Conservation (phyloP, 2,329 filamentous ascomycete species). For the Aspergillus japonicus region DNA sequence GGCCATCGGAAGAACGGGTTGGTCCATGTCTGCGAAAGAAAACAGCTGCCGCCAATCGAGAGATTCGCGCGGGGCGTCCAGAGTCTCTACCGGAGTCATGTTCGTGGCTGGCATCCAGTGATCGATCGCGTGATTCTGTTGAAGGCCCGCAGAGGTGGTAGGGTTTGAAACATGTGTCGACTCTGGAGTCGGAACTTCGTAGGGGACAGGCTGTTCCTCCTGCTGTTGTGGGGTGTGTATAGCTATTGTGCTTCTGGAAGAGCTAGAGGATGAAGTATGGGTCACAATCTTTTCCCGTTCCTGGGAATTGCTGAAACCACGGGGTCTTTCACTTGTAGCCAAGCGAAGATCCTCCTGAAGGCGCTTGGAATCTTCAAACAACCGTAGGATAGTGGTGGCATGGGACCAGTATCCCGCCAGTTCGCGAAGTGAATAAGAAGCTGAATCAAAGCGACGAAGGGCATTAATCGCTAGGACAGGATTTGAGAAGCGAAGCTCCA, state of each 20-base stretch:
- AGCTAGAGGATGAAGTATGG: constrained; percentile 12
- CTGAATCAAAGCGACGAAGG: constrained; percentile 45
- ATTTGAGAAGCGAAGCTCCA: constrained; percentile 48
- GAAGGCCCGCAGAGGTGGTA: constrained; percentile 24
- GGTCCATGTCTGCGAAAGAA: constrained; percentile 40
- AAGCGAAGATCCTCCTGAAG: constrained; percentile 42
- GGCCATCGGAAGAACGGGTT: constrained; percentile 37
- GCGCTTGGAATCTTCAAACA: constrained; percentile 46
- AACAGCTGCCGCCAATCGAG: constrained; percentile 45
- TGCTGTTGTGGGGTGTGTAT: constrained; percentile 19
- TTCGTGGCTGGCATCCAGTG: constrained; percentile 33
- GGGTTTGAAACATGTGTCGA: constrained; percentile 23
- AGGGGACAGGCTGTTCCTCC: constrained; percentile 20
- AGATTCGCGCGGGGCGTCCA: constrained; percentile 36
- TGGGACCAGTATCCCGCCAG: constrained; percentile 46
- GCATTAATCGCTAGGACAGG: constrained; percentile 47
- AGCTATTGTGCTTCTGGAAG: constrained; percentile 18
- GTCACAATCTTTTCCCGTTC: constrained; percentile 1
- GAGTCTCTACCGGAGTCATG: constrained; percentile 29
- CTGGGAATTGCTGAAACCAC: constrained; percentile 24
- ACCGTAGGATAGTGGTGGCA: constrained; percentile 43
- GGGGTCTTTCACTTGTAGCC: constrained; percentile 35
- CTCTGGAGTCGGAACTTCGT: constrained; percentile 33
- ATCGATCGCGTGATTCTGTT: constrained; percentile 27
- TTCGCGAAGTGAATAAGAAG: constrained; percentile 42